Conservation (phyloP, 1,284 basidiomycete genomes). For the Xanthoconium separans region DNA sequence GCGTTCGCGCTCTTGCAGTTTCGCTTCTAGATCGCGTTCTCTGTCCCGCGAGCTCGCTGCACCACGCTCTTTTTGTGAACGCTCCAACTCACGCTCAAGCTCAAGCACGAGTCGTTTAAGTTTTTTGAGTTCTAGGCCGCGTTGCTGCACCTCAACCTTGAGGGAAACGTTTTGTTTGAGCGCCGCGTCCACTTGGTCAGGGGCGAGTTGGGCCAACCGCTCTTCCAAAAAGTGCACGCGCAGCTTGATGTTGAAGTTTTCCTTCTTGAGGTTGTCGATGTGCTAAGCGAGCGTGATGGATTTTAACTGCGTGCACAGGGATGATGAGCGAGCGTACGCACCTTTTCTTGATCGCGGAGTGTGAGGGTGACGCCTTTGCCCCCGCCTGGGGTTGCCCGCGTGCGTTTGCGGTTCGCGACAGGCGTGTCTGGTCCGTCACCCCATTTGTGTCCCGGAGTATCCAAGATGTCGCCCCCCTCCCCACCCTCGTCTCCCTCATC, state of each 20-base stretch:
- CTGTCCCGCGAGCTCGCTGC: constrained; percentile 49
- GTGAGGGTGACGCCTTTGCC: constrained; percentile 74
- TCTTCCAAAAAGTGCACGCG: constrained; percentile 94
- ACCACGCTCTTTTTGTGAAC: constrained; percentile 57
- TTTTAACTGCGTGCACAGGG: not conserved
- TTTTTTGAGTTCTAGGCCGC: constrained; percentile 91
- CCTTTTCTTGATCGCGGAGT: constrained; percentile 93
- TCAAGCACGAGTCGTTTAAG: constrained; percentile 87
- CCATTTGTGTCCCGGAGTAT: constrained; percentile 55
- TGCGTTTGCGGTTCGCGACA: constrained; percentile 42
- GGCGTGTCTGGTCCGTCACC: constrained; percentile 51
- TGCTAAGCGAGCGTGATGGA: constrained; percentile 50
- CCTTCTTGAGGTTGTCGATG: constrained; percentile 91
- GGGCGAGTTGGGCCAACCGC: constrained; percentile 82
- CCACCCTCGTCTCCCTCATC: constrained; percentile 42
- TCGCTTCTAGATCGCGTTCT: constrained; percentile 69
- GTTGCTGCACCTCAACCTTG: constrained; percentile 90
- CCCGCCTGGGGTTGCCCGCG: constrained; percentile 40
- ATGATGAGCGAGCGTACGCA: constrained; percentile 28
- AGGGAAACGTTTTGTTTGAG: constrained; percentile 93
- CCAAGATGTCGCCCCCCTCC: constrained; percentile 45
- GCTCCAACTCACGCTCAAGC: constrained; percentile 77
- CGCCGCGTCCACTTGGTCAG: constrained; percentile 88
- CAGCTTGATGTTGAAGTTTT: constrained; percentile 93
- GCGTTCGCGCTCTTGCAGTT: constrained; percentile 63